phyloP scores from a whole-genome alignment of 495 filamentous ascomycete genomes.

The Schizothecium vesticola region DNA sequence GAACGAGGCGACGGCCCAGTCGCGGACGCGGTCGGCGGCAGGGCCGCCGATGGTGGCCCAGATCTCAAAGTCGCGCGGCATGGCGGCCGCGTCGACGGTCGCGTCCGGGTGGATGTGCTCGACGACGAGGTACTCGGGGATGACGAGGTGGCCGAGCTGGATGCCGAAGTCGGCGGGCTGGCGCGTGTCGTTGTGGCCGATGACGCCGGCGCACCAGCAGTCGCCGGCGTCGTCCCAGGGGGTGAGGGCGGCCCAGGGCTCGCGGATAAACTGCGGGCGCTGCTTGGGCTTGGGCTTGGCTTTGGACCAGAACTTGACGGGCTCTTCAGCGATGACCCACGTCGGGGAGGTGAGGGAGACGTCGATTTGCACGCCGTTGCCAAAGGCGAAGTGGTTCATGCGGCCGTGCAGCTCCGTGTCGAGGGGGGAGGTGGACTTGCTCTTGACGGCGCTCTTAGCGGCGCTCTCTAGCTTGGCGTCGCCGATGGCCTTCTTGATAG shows the following conservation, averaged over 20 bases:
- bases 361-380: conserved; percentile 33
- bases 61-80: conserved; percentile 57
- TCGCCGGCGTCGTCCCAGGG: conserved; percentile 58
- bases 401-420: conserved; percentile 30
- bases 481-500: conserved; percentile 33
- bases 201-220: conserved; percentile 58
- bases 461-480: conserved; percentile 34
- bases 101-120: conserved; percentile 55
- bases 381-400: conserved; percentile 39
- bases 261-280: conserved; percentile 23
- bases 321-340: conserved; percentile 12
- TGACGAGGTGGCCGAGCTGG: conserved; percentile 39
- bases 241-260: conserved; percentile 40
- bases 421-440: conserved; percentile 21
- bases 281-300: conserved; percentile 12
- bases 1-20: conserved; percentile 24
- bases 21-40: conserved; percentile 21
- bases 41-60: conserved; percentile 45
- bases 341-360: conserved; percentile 22
- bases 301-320: conserved; percentile 7
- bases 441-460: conserved; percentile 26
- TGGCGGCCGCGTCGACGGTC: conserved; percentile 49
- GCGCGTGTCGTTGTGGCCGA: conserved; percentile 16
- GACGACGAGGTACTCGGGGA: conserved; percentile 52
- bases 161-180: conserved; percentile 43